Base-by-base conservation (phyloP, 805 yeast genomes). In the Millerozyma miso region DNA sequence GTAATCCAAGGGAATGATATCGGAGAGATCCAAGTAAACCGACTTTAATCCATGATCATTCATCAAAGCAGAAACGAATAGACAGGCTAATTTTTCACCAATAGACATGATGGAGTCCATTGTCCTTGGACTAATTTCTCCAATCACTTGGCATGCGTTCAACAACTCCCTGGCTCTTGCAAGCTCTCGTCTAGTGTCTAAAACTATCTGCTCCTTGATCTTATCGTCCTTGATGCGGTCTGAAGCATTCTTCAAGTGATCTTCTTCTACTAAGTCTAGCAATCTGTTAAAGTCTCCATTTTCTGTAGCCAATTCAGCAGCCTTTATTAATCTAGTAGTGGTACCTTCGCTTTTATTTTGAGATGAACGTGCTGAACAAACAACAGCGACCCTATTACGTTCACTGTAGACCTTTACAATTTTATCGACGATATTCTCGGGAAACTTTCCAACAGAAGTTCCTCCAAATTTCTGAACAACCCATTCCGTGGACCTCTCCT, bases 361-460 rank as follows among this genome's bases (percentile, higher is more conserved):
- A 1, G 96, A 81, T 12, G 97, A 88, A 51, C 99, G 77, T 2
- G 99, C 99, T 29, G 95, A 85, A 63, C 99, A 93, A 2, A 93
- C 99, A 18, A 91, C 95, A 2, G 95, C 97, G 13, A 90, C 96
- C 42, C 83, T 75, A 51, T 74, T 74, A 37, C 68, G 66, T 33
- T 75, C 65, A 31, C 81, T 69, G 59, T 80, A 88, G 18, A 72
- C 78, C 56, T 80, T 80, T 38, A 93, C 86, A 38, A 93, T 88
- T 51, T 88, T 87, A 46, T 85, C 85, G 19, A 88, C 89, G 42
- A 93, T 93, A 50, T 83, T 77, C 40, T 76, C 81, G 7, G 97
- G 87, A 63, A 93, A 90, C 62, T 93, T 93, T 17, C 99, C 99
- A 26, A 93, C 97, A 37, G 93, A 83, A 13, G 99, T 93, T 41